Percentiles rank a stretch among this genome's conserved stretches.
Conservation (phyloP, 2,329 filamentous ascomycete species). For the Fusarium stilboides region DNA sequence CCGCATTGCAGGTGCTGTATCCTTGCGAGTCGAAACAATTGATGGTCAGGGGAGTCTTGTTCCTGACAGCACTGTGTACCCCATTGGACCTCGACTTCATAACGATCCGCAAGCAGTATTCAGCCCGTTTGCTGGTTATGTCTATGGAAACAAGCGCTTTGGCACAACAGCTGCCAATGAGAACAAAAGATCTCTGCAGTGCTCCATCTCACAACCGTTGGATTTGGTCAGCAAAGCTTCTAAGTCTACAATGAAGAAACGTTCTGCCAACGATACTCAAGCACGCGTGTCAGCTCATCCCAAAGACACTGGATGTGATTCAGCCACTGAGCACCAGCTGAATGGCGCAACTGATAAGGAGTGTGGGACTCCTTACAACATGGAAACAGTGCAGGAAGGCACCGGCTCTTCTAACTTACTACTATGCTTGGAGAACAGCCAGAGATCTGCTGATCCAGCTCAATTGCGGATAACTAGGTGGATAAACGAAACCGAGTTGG, state of each 20-base stretch:
- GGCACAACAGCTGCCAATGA: constrained; percentile 8
- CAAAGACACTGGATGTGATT: not conserved
- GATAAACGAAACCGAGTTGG: constrained; percentile 10
- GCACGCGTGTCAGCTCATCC: not conserved
- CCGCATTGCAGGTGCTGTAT: constrained; percentile 36
- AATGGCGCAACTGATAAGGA: not conserved
- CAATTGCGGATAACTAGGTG: constrained; percentile 10
- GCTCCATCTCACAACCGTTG: not conserved
- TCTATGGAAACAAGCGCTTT: constrained; percentile 35
- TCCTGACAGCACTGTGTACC: constrained; percentile 29
- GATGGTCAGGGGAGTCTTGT: constrained; percentile 15
- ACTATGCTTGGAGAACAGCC: not conserved
- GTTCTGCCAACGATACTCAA: not conserved
- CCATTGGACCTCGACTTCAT: not conserved
- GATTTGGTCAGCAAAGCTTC: not conserved
- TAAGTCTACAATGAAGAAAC: not conserved
- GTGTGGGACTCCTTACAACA: not conserved
- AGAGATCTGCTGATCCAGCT: not conserved
- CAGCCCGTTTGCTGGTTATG: constrained; percentile 32
- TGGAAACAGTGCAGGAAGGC: not conserved
- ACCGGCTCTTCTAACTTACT: not conserved
- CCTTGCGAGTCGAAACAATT: constrained; percentile 37
- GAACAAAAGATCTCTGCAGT: not conserved
- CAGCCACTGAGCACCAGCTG: not conserved
- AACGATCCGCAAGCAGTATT: constrained; percentile 16